These are phyloP conservation scores for Taphrina betulina DNA, from an alignment of 1,139 yeast genomes.

Conservation along the genomic window DNA sequence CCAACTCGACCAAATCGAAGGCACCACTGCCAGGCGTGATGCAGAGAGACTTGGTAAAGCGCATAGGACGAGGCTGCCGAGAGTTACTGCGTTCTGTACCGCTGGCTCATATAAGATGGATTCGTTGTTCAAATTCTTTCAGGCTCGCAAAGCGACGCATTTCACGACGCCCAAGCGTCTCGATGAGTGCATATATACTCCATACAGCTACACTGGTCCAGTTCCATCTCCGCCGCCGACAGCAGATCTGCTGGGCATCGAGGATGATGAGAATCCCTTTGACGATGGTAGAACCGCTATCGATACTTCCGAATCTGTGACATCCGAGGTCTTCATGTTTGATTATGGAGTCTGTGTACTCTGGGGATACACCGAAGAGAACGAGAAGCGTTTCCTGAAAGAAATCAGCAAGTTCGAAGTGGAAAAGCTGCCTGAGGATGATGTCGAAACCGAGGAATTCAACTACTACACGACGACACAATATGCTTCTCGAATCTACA, in stretches of 20 bases:
- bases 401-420: constrained; percentile 85
- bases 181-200: constrained; percentile 64
- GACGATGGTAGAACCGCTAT: constrained; percentile 86
- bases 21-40: constrained; percentile 88
- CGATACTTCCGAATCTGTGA: constrained; percentile 50
- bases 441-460: constrained; percentile 89
- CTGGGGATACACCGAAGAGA: constrained; percentile 89
- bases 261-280: constrained; percentile 63
- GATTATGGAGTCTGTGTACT: constrained; percentile 92
- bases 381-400: constrained; percentile 76
- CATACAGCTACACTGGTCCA: constrained; percentile 39
- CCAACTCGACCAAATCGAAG: constrained; percentile 59
- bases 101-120: constrained; percentile 89
- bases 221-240: constrained; percentile 40
- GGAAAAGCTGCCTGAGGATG: constrained; percentile 64
- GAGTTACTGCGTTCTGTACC: constrained; percentile 95
- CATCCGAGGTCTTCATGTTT: constrained; percentile 78
- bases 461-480: constrained; percentile 89
- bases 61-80: constrained; percentile 65
- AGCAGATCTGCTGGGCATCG: constrained; percentile 55
- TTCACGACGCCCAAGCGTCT: constrained; percentile 81
- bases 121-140: constrained; percentile 79
- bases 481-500: constrained; percentile 71
- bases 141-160: constrained; percentile 63
- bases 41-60: constrained; percentile 91